These are phyloP conservation scores for Podila verticillata DNA, from an alignment of 192 early-diverging fungal genomes.

Conservation along the genomic window DNA sequence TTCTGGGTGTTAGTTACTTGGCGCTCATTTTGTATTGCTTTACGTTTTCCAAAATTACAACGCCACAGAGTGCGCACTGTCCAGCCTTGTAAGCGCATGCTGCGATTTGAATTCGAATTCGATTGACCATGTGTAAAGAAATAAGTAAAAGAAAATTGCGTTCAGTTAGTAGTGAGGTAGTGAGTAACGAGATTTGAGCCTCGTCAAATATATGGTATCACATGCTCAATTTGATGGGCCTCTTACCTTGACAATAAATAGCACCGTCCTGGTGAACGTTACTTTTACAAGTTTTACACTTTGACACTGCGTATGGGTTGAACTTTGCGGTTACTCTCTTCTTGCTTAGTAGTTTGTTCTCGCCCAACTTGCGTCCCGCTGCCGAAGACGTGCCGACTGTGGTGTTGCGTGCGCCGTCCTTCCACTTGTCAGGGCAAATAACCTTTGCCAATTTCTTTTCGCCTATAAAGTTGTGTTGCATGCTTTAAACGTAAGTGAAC, in stretches of 20 bases:
- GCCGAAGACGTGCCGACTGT: conserved; percentile 40
- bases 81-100: conserved; percentile 70
- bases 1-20: conserved; percentile 42
- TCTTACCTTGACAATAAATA: conserved; percentile 72
- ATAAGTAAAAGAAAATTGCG: neutral
- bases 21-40: conserved; percentile 65
- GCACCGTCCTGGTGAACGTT: conserved; percentile 68
- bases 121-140: too few species aligned
- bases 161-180: too few species aligned
- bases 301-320: conserved; percentile 62
- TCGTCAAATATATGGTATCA: neutral
- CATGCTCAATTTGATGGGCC: neutral
- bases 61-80: conserved; percentile 71
- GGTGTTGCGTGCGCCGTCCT: conserved; percentile 67
- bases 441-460: conserved; percentile 72
- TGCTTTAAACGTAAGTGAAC: neutral
- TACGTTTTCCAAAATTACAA: conserved; percentile 62
- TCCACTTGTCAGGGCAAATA: conserved; percentile 72
- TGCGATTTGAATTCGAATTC: too few species aligned
- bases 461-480: conserved; percentile 19
- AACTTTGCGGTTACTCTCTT: conserved; percentile 63
- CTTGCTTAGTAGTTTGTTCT: conserved; percentile 69
- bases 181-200: neutral
- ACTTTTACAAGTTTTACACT: conserved; percentile 70
- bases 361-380: conserved; percentile 62